Conservation (phyloP, 164 flowering plant species). For the Buxus sempervirens region DNA sequence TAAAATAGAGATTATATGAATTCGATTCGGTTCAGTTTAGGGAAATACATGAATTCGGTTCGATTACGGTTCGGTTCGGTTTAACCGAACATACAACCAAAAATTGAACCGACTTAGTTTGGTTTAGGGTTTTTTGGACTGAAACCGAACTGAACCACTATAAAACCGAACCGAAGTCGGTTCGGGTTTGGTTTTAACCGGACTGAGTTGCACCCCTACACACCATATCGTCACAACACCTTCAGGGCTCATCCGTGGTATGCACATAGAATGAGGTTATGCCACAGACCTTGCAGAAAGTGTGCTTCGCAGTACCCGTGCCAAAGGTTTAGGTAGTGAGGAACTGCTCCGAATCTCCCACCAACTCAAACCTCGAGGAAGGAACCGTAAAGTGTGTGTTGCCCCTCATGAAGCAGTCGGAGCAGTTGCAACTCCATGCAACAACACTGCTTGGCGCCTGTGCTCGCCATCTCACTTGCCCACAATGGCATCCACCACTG, state of each 20-base stretch:
- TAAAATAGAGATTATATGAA: too few species aligned
- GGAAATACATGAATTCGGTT: too few species aligned
- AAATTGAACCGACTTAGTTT: too few species aligned
- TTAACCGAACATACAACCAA: too few species aligned
- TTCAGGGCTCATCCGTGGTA: constrained; percentile 81
- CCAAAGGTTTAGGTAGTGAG: constrained; percentile 86
- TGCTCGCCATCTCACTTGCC: constrained; percentile 65
- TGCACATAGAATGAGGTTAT: constrained; percentile 79
- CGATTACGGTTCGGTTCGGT: too few species aligned
- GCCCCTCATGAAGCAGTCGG: constrained; percentile 75
- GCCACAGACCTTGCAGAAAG: constrained; percentile 85
- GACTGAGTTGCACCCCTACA: too few species aligned
- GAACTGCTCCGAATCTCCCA: constrained; percentile 53
- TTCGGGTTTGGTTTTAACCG: too few species aligned
- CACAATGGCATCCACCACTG: constrained; percentile 85
- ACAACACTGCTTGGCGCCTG: constrained; percentile 52
- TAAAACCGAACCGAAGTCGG: too few species aligned
- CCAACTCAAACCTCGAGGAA: constrained; percentile 47
- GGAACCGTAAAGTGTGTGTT: constrained; percentile 80
- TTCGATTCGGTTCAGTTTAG: too few species aligned
- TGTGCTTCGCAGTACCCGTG: constrained; percentile 87
- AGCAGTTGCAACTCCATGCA: constrained; percentile 84
- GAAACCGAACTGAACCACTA: too few species aligned
- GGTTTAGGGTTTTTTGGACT: too few species aligned
- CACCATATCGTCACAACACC: constrained; percentile 61